Percentiles rank a stretch among this genome's conserved stretches.
Conservation (phyloP, 306 rosid species). For the Delonix regia region DNA sequence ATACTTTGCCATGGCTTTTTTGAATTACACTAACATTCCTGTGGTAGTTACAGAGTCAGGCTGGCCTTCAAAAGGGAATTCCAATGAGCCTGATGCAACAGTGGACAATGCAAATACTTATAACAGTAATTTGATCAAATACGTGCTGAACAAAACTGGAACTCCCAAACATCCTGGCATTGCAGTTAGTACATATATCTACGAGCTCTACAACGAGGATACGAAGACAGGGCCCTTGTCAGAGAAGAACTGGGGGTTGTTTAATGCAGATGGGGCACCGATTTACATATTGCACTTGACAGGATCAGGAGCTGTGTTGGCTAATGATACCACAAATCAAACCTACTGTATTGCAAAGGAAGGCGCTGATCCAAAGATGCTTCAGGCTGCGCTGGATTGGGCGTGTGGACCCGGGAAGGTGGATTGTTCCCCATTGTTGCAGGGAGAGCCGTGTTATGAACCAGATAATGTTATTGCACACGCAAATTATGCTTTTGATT, state of each 20-base stretch:
- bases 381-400: constrained; percentile 98
- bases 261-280: constrained; percentile 63
- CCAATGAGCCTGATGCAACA: constrained; percentile 80
- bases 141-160: constrained; percentile 74
- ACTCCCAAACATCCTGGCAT: constrained; percentile 81
- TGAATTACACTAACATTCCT: constrained; percentile 71
- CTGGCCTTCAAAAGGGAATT: constrained; percentile 77
- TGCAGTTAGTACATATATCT: constrained; percentile 72
- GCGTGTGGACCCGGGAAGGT: constrained; percentile 98
- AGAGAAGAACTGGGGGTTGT: constrained; percentile 90
- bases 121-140: constrained; percentile 83
- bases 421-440: constrained; percentile 72
- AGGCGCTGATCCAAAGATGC: constrained; percentile 77
- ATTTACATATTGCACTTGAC: constrained; percentile 70
- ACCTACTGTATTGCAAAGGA: constrained; percentile 75
- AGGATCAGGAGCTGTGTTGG: constrained; percentile 65
- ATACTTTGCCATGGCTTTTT: constrained; percentile 74
- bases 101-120: constrained; percentile 79
- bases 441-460: constrained; percentile 86
- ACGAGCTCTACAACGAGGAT: constrained; percentile 85
- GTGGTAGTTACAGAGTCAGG: constrained; percentile 83
- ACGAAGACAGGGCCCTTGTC: constrained; percentile 58
- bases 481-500: constrained; percentile 78
- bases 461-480: constrained; percentile 82
- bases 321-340: constrained; percentile 73